A percentile compares a stretch with the other conserved stretches of the same genome.
phyloP scores from a whole-genome alignment of 2,329 filamentous ascomycete species.

The Ascochyta rabiei region DNA sequence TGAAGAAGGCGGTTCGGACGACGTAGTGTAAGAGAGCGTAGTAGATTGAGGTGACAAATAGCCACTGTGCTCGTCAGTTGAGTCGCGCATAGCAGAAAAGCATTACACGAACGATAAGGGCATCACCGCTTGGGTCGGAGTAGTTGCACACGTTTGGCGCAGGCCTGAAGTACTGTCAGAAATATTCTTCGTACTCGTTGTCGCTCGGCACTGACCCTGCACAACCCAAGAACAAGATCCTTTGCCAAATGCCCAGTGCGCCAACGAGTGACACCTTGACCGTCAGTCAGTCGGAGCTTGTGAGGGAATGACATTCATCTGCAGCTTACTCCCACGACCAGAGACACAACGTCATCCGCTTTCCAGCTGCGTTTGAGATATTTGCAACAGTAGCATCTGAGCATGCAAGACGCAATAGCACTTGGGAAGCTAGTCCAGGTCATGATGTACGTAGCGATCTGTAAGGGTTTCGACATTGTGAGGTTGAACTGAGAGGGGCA shows the following conservation, averaged over 20 bases:
- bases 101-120: not conserved
- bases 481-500: not conserved
- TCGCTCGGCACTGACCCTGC: not conserved
- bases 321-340: slow-evolving; percentile 2
- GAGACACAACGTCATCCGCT: slow-evolving; percentile 11
- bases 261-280: not conserved
- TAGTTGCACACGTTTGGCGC: slow-evolving; percentile 3
- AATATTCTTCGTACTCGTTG: not conserved
- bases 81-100: not conserved
- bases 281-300: not conserved
- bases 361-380: slow-evolving; percentile 4
- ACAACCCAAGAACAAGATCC: not conserved
- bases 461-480: slow-evolving; percentile 5
- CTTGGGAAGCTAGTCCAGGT: slow-evolving; percentile 5
- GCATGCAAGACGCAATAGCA: slow-evolving; percentile 5
- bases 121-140: not conserved
- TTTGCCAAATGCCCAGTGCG: slow-evolving; percentile 4
- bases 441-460: slow-evolving; percentile 1
- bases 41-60: slow-evolving; percentile 5
- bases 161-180: not conserved
- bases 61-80: slow-evolving; percentile 2
- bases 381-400: slow-evolving; percentile 5
- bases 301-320: not conserved
- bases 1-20: slow-evolving; percentile 7
- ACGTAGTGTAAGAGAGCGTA: slow-evolving; percentile 7